A percentile compares a stretch with the other conserved stretches of the same genome.
phyloP scores from a whole-genome alignment of 1,284 basidiomycete species.

The Cutaneotrichosporon cavernicola region DNA sequence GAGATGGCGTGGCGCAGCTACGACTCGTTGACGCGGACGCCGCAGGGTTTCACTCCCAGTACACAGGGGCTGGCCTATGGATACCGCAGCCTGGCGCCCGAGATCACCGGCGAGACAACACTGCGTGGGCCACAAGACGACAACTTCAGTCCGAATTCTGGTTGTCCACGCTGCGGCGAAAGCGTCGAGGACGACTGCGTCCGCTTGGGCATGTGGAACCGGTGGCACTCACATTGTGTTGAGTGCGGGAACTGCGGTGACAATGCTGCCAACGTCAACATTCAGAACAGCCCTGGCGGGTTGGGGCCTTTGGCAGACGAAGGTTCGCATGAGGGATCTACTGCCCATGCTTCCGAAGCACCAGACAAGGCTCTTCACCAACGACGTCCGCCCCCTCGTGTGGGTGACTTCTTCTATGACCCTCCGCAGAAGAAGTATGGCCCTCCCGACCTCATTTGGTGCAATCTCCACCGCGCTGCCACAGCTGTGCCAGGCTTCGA shows the following conservation, averaged over 20 bases:
- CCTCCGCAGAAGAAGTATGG: constrained; percentile 45
- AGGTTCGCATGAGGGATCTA: constrained; percentile 36
- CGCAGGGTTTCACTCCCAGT: constrained; percentile 60
- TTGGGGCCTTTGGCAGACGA: constrained; percentile 12
- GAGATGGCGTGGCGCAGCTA: constrained; percentile 45
- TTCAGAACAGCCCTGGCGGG: constrained; percentile 9
- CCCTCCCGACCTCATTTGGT: constrained; percentile 59
- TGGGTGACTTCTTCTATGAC: constrained; percentile 72
- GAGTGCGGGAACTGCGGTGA: constrained; percentile 78
- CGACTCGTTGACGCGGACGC: constrained; percentile 44
- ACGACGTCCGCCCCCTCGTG: constrained; percentile 63
- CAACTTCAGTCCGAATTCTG: constrained; percentile 61
- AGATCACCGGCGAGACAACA: constrained; percentile 81
- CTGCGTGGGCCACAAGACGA: constrained; percentile 57
- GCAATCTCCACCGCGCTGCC: constrained; percentile 70
- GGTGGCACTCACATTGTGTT: constrained; percentile 94
- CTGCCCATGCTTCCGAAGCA: constrained; percentile 42
- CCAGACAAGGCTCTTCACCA: constrained; percentile 3
- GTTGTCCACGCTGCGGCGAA: constrained; percentile 81
- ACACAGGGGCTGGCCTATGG: constrained; percentile 73
- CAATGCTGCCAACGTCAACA: constrained; percentile 59
- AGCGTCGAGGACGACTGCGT: constrained; percentile 98
- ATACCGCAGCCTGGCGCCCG: constrained; percentile 76
- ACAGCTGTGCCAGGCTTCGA: constrained; percentile 76
- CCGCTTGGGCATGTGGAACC: constrained; percentile 84